Conservation (phyloP, 192 early-diverging fungal species). For the Linnemannia elongata region DNA sequence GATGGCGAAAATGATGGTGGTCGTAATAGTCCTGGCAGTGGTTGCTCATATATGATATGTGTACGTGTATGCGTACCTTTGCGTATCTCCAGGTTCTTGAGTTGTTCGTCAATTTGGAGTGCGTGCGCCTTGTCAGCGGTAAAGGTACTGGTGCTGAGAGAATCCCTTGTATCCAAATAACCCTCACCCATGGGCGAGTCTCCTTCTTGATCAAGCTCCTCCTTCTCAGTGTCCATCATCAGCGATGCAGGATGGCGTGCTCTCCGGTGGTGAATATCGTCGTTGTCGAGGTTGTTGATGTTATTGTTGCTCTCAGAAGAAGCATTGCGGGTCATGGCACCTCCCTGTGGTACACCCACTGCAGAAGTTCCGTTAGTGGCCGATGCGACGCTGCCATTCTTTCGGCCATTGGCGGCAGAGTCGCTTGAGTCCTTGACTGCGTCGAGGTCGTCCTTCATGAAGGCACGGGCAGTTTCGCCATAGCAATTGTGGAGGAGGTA, state of each 20-base stretch:
- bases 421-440: slow-evolving; percentile 37
- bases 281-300: not conserved
- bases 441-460: slow-evolving; percentile 63
- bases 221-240: slow-evolving; percentile 31
- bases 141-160: slow-evolving; percentile 20
- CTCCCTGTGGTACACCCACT: slow-evolving; percentile 14
- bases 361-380: not conserved
- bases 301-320: slow-evolving; percentile 5
- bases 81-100: slow-evolving; percentile 55
- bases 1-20: not conserved
- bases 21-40: not conserved
- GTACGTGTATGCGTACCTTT: slow-evolving; percentile 32
- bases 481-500: slow-evolving; percentile 79
- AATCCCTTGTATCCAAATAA: slow-evolving; percentile 10
- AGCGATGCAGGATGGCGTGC: slow-evolving; percentile 11
- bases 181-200: slow-evolving; percentile 55
- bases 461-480: slow-evolving; percentile 72
- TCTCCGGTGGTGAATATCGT: slow-evolving; percentile 21
- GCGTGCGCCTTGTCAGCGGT: slow-evolving; percentile 44
- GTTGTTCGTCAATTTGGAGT: slow-evolving; percentile 48
- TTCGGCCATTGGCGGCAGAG: slow-evolving; percentile 5
- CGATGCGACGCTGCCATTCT: slow-evolving; percentile 20
- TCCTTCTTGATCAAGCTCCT: slow-evolving; percentile 44
- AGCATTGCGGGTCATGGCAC: slow-evolving; percentile 40
- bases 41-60: not conserved